A percentile compares a stretch with the other conserved stretches of the same genome.
Conservation (phyloP, 441 rosid species). For the Breynia disticha region DNA sequence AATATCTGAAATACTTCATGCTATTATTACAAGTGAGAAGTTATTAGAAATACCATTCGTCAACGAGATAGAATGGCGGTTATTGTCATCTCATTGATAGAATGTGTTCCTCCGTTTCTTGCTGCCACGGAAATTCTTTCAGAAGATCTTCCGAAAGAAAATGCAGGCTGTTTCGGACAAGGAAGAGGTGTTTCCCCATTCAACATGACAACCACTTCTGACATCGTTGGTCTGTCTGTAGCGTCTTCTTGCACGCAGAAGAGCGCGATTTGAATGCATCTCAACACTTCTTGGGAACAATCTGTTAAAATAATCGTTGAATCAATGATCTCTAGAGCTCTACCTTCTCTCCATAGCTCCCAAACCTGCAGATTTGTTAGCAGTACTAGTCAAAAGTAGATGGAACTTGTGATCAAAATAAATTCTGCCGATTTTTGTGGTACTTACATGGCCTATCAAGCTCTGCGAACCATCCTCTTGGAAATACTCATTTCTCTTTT, state of each 20-base stretch:
- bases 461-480: neutral
- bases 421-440: neutral
- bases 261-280: slow-evolving; percentile 42
- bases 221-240: slow-evolving; percentile 36
- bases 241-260: slow-evolving; percentile 47
- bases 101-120: neutral
- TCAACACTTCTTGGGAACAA: slow-evolving; percentile 18
- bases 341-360: slow-evolving; percentile 5
- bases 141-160: slow-evolving; percentile 8
- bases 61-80: neutral
- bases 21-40: too few species aligned
- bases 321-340: slow-evolving; percentile 9
- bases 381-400: neutral
- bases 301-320: neutral
- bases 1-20: too few species aligned
- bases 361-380: neutral
- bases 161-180: slow-evolving; percentile 37
- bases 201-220: slow-evolving; percentile 35
- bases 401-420: neutral
- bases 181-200: slow-evolving; percentile 27
- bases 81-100: neutral
- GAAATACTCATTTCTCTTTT: slow-evolving; percentile 40
- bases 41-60: too few species aligned
- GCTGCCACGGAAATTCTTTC: neutral
- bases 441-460: slow-evolving; percentile 5